phyloP scores from a whole-genome alignment of 2,329 filamentous ascomycete genomes.

The Aspergillus pseudonomiae region DNA sequence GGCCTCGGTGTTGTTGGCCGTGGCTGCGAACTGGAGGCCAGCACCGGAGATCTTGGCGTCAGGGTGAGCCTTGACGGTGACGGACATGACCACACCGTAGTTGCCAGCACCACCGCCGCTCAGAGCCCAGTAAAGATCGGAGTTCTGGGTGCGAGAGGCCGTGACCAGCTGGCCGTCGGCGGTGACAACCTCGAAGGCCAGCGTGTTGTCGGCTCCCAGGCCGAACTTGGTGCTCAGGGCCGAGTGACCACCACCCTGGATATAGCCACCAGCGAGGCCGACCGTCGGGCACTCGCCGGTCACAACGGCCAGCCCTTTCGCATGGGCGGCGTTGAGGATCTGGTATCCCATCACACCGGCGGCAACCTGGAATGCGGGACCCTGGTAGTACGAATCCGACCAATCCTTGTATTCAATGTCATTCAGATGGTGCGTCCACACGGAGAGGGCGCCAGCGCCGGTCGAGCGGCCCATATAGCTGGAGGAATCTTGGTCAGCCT shows the following conservation, averaged over 20 bases:
- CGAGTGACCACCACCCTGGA: constrained; percentile 63
- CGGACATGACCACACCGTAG: constrained; percentile 59
- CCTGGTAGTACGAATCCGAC: constrained; percentile 48
- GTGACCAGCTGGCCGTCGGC: constrained; percentile 52
- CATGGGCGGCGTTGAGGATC: constrained; percentile 51
- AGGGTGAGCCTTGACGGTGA: constrained; percentile 57
- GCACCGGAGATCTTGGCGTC: constrained; percentile 50
- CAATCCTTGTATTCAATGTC: constrained; percentile 38
- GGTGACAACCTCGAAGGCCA: constrained; percentile 60
- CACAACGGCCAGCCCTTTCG: constrained; percentile 54
- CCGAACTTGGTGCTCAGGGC: constrained; percentile 58
- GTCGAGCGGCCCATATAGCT: constrained; percentile 59
- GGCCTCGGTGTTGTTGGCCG: constrained; percentile 42
- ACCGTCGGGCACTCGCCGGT: constrained; percentile 60
- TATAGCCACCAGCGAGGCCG: constrained; percentile 62
- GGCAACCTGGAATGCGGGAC: constrained; percentile 56
- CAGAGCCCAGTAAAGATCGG: constrained; percentile 66
- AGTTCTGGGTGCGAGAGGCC: constrained; percentile 53
- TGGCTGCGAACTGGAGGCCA: constrained; percentile 44
- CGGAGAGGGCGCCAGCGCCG: constrained; percentile 54
- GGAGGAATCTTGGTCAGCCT: neutral
- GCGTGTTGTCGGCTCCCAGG: constrained; percentile 61
- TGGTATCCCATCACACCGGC: constrained; percentile 58
- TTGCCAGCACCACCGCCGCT: constrained; percentile 63
- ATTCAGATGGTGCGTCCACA: constrained; percentile 40